Base-by-base conservation (phyloP, 495 filamentous ascomycete genomes). In the Thermochaetoides thermophila region DNA sequence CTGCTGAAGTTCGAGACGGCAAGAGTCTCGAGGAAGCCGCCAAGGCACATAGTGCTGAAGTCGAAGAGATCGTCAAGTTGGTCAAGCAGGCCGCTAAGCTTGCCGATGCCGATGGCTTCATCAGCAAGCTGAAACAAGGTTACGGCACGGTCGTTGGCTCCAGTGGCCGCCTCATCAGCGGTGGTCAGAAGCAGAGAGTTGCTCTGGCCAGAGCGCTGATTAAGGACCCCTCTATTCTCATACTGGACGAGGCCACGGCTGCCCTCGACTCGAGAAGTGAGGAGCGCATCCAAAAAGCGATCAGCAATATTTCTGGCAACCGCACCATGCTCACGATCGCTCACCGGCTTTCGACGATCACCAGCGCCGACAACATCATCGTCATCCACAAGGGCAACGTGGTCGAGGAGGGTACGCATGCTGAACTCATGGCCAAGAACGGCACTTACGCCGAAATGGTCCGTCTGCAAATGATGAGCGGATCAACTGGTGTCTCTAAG, bases 241-340 rank as follows among this genome's bases (percentile, higher is more conserved):
- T 96, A 2, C 71, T 96, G 13, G 87, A 96, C 50, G 87, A 96
- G 53, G 87, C 87, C 22, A 95, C 87, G 0, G 81, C 78, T 10
- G 84, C 84, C 3, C 65, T 96, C 9, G 87, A 96, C 51, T 87
- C 84, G 21, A 82, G 82, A 43, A 84, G 79, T n/a, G 87, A 96
- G 57, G 81, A 80, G 23, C 78, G 87, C 5, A 87, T 96, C 4
- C 86, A 95, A 56, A 74, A 74, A 27, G 87, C 87, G 12, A 66
- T 96, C n/a, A 82, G 87, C 42, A 73, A 68, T 27, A 84, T 83
- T 16, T 71, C 84, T 7, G 60, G 77, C 36, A 84, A 83, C 16
- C 69, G 87, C 28, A 96, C 87, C 2, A 93, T 84, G 5, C 85
- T 95, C 44, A 77, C 84, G 9, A 93, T 96, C 49, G 86, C 86